phyloP scores from a whole-genome alignment of 345 rosid species.

The Aethionema arabicum region DNA sequence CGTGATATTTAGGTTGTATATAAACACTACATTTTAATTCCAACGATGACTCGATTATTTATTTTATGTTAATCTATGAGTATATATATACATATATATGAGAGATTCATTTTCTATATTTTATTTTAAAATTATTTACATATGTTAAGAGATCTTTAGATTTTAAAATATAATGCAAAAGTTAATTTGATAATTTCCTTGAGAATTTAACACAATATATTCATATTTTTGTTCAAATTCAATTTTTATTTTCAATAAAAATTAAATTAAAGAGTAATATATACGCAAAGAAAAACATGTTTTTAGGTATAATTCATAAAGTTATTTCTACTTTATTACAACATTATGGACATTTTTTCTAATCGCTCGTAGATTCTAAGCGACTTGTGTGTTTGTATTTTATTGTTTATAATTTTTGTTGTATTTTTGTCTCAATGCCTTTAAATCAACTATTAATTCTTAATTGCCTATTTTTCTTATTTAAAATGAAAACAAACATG shows the following conservation, averaged over 20 bases:
- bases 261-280: no score
- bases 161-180: no score
- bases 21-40: neutral
- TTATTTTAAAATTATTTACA: no score
- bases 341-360: conserved; percentile 21
- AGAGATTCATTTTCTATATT: no score
- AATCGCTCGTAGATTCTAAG: conserved; percentile 31
- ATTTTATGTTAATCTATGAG: no score
- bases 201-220: no score
- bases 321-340: conserved; percentile 19
- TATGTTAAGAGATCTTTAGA: no score
- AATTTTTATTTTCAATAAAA: no score
- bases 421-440: neutral
- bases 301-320: neutral
- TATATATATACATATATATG: no score
- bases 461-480: conserved; percentile 3
- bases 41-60: no score
- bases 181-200: no score
- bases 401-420: conserved; percentile 4
- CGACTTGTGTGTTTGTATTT: conserved; percentile 21
- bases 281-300: conserved; percentile 1
- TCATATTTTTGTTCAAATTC: no score
- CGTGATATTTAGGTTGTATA: conserved; percentile 21
- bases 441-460: conserved; percentile 6
- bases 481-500: conserved; percentile 4